Evolutionary conservation across 495 filamentous ascomycete species (phyloP).

Genomic region (Aeminium ludgeri): DNA sequence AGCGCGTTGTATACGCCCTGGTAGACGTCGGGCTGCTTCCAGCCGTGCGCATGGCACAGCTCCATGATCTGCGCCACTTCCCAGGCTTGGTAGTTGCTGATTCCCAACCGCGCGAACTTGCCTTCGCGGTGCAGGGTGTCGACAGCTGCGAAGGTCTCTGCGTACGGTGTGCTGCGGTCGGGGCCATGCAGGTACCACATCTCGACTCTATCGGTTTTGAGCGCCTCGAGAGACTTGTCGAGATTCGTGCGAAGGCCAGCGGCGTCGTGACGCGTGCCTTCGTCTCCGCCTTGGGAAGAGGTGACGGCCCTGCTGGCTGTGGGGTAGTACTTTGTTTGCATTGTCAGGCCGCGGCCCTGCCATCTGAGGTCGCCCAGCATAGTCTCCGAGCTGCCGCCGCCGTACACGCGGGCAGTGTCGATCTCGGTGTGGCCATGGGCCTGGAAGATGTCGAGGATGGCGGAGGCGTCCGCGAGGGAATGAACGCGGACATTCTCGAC

Average conservation of each 20-base stretch:
- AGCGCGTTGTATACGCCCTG: constrained; percentile 52
- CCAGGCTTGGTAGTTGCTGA: constrained; percentile 36
- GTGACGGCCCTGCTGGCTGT: constrained; percentile 7
- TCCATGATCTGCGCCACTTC: constrained; percentile 37
- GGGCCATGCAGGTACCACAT: constrained; percentile 38
- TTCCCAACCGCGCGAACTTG: constrained; percentile 31
- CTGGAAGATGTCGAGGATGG: constrained; percentile 20
- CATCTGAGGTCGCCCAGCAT: constrained; percentile 32
- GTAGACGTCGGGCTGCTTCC: constrained; percentile 43
- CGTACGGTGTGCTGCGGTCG: constrained; percentile 32
- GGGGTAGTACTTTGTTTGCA: constrained; percentile 39
- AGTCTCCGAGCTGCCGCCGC: constrained; percentile 34
- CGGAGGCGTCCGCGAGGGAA: constrained; percentile 15
- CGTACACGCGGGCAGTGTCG: constrained; percentile 31
- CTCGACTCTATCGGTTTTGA: constrained; percentile 32
- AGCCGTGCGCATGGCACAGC: constrained; percentile 33
- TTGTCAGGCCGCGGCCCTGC: constrained; percentile 31
- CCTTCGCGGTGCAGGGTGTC: constrained; percentile 34
- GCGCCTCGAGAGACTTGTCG: constrained; percentile 28
- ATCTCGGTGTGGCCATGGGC: constrained; percentile 21
- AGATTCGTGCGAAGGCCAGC: constrained; percentile 25
- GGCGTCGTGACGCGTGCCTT: constrained; percentile 22
- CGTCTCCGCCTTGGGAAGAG: constrained; percentile 11
- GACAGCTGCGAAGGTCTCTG: constrained; percentile 31
- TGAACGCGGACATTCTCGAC: constrained; percentile 18